Conservation (phyloP, 495 filamentous ascomycete species). For the Hypoxylon cercidicola region DNA sequence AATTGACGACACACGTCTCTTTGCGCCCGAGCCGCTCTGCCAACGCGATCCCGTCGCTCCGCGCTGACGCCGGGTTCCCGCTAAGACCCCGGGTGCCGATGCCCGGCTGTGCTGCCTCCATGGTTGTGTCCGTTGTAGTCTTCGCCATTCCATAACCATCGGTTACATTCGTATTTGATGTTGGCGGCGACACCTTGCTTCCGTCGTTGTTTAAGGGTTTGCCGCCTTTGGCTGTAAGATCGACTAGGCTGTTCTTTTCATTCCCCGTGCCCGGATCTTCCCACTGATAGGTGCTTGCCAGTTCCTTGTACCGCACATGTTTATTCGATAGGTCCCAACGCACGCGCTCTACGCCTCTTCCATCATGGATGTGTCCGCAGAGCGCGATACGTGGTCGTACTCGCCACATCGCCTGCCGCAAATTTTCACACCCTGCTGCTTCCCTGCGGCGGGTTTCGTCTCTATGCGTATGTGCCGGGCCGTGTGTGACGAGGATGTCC, state of each 20-base stretch:
- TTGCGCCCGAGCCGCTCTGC: slow-evolving; percentile 59
- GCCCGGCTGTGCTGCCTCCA: slow-evolving; percentile 34
- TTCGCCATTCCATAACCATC: neutral
- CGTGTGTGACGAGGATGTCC: slow-evolving; percentile 90
- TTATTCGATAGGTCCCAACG: slow-evolving; percentile 60
- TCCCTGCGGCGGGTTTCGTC: slow-evolving; percentile 67
- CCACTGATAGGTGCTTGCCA: slow-evolving; percentile 47
- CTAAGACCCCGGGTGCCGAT: slow-evolving; percentile 50
- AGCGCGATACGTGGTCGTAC: slow-evolving; percentile 85
- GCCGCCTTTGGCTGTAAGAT: slow-evolving; percentile 51
- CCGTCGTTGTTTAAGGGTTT: slow-evolving; percentile 50
- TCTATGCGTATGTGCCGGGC: slow-evolving; percentile 76
- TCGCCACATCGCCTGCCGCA: slow-evolving; percentile 75
- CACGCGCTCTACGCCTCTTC: slow-evolving; percentile 66
- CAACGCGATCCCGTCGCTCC: slow-evolving; percentile 56
- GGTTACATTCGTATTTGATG: slow-evolving; percentile 2
- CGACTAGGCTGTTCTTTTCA: slow-evolving; percentile 56
- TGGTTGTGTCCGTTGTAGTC: neutral
- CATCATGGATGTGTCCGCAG: slow-evolving; percentile 88
- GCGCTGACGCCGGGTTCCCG: slow-evolving; percentile 46
- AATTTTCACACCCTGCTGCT: slow-evolving; percentile 71
- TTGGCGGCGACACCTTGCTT: slow-evolving; percentile 9
- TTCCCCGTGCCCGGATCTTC: slow-evolving; percentile 51
- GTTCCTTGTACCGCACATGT: slow-evolving; percentile 42
- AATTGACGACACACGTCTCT: slow-evolving; percentile 84